A percentile compares a stretch with the other conserved stretches of the same genome.
phyloP scores from a whole-genome alignment of 2,329 filamentous ascomycete species.

The Verruconis gallopava region DNA sequence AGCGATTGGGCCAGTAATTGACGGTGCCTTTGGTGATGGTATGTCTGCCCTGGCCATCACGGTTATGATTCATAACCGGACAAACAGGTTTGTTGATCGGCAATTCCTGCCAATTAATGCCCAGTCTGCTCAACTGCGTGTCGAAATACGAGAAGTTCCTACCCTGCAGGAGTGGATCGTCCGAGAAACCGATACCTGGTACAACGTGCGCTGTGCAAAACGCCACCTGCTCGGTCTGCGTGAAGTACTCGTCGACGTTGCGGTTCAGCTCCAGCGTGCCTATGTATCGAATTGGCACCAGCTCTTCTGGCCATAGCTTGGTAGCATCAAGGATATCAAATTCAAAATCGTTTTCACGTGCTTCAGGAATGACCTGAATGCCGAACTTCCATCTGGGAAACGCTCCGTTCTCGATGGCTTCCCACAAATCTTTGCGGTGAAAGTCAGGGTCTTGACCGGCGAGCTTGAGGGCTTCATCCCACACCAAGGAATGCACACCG shows the following conservation, averaged over 20 bases:
- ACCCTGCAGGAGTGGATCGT: constrained; percentile 36
- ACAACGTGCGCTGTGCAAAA: constrained; percentile 41
- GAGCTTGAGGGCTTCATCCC: constrained; percentile 31
- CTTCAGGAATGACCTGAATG: constrained; percentile 35
- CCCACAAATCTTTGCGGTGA: constrained; percentile 34
- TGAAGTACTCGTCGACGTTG: constrained; percentile 40
- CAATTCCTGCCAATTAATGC: constrained; percentile 39
- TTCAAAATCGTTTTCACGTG: constrained; percentile 34
- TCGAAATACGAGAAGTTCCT: constrained; percentile 39
- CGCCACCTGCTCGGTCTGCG: constrained; percentile 38
- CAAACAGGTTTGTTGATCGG: constrained; percentile 27
- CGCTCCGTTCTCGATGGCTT: constrained; percentile 30
- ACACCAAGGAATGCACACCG: constrained; percentile 36
- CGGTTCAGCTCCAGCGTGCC: constrained; percentile 40
- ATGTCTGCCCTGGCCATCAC: constrained; percentile 61
- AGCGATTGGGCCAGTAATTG: constrained; percentile 72
- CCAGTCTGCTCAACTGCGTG: constrained; percentile 39
- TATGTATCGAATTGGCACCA: constrained; percentile 38
- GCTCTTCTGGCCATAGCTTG: constrained; percentile 37
- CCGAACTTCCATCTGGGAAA: constrained; percentile 31
- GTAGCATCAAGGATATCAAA: constrained; percentile 43
- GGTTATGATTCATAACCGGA: constrained; percentile 44
- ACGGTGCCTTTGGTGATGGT: constrained; percentile 59
- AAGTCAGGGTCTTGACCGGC: constrained; percentile 39
- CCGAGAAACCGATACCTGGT: constrained; percentile 37